phyloP scores from a whole-genome alignment of 768 basidiomycete genomes.

The Xerocomellus intermedius region DNA sequence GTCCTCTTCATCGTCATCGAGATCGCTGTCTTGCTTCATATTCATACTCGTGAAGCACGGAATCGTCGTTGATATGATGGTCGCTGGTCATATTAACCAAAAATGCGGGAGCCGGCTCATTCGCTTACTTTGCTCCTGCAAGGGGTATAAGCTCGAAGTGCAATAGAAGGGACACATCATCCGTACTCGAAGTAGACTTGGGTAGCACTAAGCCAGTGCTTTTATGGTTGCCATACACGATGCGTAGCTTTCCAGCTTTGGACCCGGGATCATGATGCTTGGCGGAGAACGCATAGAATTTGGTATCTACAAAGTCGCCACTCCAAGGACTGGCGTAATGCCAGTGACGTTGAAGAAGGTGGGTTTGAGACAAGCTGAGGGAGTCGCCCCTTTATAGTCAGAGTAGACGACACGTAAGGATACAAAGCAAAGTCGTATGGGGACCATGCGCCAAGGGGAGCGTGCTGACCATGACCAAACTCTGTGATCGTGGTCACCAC shows the following conservation, averaged over 20 bases:
- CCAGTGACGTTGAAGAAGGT: slow-evolving; percentile 15
- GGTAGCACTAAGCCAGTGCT: slow-evolving; percentile 19
- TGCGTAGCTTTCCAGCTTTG: slow-evolving; percentile 21
- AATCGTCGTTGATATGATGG: slow-evolving; percentile 15
- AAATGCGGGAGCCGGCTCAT: slow-evolving; percentile 11
- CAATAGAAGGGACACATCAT: background rate
- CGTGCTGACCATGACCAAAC: slow-evolving; percentile 28
- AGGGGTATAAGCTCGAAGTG: background rate
- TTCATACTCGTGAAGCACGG: slow-evolving; percentile 27
- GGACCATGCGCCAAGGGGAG: slow-evolving; percentile 26
- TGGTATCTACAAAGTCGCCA: slow-evolving; percentile 30
- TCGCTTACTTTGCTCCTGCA: slow-evolving; percentile 5
- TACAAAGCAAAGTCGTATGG: slow-evolving; percentile 4
- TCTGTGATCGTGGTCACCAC: slow-evolving; percentile 18
- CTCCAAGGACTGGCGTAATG: slow-evolving; percentile 24
- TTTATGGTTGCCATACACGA: slow-evolving; percentile 24
- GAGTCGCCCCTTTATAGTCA: slow-evolving; percentile 17
- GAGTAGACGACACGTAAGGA: slow-evolving; percentile 24
- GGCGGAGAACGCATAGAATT: slow-evolving; percentile 29
- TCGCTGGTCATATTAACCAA: slow-evolving; percentile 24
- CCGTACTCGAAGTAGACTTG: slow-evolving; percentile 13
- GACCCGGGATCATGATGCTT: slow-evolving; percentile 6
- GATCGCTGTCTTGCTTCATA: slow-evolving; percentile 32
- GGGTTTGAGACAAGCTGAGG: slow-evolving; percentile 12
- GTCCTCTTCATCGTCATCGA: slow-evolving; percentile 23